These are phyloP conservation scores for Chenopodium quinoa DNA, from an alignment of 148 eudicot species.

Conservation along the genomic window DNA sequence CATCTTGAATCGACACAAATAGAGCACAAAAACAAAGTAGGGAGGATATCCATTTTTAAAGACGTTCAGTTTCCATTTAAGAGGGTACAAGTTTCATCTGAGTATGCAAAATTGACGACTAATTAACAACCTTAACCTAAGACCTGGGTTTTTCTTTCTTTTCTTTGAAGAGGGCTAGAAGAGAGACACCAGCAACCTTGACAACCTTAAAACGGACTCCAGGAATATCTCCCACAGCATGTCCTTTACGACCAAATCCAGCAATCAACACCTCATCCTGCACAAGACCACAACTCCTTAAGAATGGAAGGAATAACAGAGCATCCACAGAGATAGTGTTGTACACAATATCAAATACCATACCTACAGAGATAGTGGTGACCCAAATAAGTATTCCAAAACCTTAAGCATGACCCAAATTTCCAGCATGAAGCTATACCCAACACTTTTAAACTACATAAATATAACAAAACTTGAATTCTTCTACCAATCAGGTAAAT, in stretches of 20 bases:
- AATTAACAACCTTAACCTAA: conserved; percentile 26
- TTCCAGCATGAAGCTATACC: not conserved
- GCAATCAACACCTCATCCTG: conserved; percentile 96
- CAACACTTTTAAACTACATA: too few relatives aligned
- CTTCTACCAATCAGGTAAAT: not conserved
- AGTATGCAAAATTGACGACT: not conserved
- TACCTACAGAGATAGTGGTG: too few relatives aligned
- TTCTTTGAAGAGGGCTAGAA: conserved; percentile 86
- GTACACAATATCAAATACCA: not conserved
- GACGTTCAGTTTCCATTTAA: not conserved
- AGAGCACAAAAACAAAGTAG: conserved; percentile 11
- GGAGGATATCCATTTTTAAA: not conserved
- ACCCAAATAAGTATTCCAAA: too few relatives aligned
- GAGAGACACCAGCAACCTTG: conserved; percentile 97
- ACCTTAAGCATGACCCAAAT: not conserved
- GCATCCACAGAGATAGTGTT: not conserved
- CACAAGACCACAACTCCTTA: not conserved
- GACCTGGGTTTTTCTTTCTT: conserved; percentile 96
- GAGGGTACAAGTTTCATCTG: too few relatives aligned
- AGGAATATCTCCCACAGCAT: conserved; percentile 98
- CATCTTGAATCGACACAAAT: not conserved
- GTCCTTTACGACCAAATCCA: conserved; percentile 94
- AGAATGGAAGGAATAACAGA: not conserved
- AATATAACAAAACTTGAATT: not conserved
- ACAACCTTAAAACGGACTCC: conserved; percentile 98